These are phyloP conservation scores for Rubroboletus pulcherrimus DNA, from an alignment of 768 basidiomycete species.

Conservation along the genomic window DNA sequence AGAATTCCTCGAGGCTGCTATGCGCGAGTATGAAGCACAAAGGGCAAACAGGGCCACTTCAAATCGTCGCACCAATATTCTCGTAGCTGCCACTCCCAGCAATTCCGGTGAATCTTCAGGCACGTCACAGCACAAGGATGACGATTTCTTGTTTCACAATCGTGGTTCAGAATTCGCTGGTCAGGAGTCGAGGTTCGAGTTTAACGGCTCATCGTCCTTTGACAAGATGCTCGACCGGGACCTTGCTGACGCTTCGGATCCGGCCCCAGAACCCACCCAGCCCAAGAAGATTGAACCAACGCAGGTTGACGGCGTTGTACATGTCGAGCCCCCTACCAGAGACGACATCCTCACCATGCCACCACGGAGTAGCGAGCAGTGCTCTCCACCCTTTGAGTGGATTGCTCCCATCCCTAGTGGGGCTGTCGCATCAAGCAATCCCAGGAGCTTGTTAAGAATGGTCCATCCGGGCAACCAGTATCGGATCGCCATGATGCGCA, in stretches of 20 bases:
- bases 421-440: constrained; percentile 22
- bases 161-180: constrained; percentile 13
- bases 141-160: constrained; percentile 7
- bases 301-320: constrained; percentile 3
- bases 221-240: constrained; percentile 37
- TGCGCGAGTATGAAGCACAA: constrained; percentile 26
- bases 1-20: constrained; percentile 19
- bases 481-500: constrained; percentile 26
- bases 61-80: constrained; percentile 21
- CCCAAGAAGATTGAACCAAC: constrained; percentile 2
- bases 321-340: background rate
- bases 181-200: constrained; percentile 33
- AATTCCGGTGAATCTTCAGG: constrained; percentile 33
- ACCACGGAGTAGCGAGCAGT: background rate
- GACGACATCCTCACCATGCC: background rate
- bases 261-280: constrained; percentile 21
- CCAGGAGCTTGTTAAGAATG: constrained; percentile 31
- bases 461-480: constrained; percentile 33
- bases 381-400: constrained; percentile 21
- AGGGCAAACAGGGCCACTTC: constrained; percentile 12
- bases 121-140: constrained; percentile 12
- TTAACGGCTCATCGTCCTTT: constrained; percentile 40
- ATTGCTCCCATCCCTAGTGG: constrained; percentile 13
- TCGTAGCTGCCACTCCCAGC: constrained; percentile 55
- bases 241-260: constrained; percentile 21